These are phyloP conservation scores for Platanthera zijinensis DNA, from an alignment of 106 monocot species.

Conservation along the genomic window DNA sequence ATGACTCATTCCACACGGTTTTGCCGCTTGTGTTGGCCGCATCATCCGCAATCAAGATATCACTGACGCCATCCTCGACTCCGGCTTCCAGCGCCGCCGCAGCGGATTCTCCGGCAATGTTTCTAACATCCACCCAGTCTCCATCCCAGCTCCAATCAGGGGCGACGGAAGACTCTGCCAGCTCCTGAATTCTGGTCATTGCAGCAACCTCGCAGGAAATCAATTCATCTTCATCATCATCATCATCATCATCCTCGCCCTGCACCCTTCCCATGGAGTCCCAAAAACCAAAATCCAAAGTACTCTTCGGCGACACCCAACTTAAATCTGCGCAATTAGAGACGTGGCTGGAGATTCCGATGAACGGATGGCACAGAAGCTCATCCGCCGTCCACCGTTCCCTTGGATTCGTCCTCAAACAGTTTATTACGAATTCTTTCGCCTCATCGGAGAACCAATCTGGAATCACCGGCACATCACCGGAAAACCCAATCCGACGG, in stretches of 20 bases:
- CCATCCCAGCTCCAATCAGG: constrained; percentile 11
- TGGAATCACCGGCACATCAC: constrained; percentile 27
- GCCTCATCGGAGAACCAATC: constrained; percentile 23
- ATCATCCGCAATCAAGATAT: neutral
- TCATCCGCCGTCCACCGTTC: constrained; percentile 11
- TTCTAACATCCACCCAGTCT: constrained; percentile 3
- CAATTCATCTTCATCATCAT: neutral
- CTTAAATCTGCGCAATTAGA: neutral
- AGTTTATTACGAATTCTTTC: constrained; percentile 35
- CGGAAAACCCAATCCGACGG: constrained; percentile 27
- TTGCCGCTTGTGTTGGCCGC: neutral
- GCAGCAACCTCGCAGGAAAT: neutral
- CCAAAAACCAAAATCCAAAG: constrained; percentile 7
- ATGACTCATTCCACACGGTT: neutral
- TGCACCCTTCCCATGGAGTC: neutral
- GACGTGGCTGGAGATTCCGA: neutral
- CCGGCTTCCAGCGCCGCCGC: neutral
- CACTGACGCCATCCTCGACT: neutral
- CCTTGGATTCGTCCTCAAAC: constrained; percentile 18
- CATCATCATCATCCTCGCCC: neutral
- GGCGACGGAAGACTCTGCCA: neutral
- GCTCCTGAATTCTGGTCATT: neutral
- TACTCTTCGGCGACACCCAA: constrained; percentile 13
- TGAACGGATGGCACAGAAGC: constrained; percentile 15
- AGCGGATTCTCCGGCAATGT: neutral